Evolutionary conservation across 2,329 filamentous ascomycete genomes (phyloP).

Genomic region (Diaporthe velutina): DNA sequence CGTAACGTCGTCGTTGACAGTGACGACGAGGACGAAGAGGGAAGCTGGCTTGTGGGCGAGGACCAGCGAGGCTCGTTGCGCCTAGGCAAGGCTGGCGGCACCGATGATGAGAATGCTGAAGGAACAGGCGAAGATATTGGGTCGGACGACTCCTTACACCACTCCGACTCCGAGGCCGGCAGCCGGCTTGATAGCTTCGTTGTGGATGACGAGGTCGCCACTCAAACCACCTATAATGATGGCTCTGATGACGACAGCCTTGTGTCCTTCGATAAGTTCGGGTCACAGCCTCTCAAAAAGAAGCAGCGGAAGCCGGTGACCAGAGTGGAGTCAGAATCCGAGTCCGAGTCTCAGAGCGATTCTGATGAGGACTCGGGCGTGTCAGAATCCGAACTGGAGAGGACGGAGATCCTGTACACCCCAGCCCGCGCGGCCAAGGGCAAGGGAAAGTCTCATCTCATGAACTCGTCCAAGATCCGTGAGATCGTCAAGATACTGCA

Average conservation of each 20-base stretch:
- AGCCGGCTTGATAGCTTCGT: constrained; percentile 70
- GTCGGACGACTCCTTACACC: constrained; percentile 74
- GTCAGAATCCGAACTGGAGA: constrained; percentile 56
- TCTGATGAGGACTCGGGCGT: constrained; percentile 47
- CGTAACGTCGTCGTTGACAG: constrained; percentile 74
- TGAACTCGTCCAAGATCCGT: constrained; percentile 90
- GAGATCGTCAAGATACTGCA: constrained; percentile 85
- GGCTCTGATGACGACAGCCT: constrained; percentile 53
- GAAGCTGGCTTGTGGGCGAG: constrained; percentile 84
- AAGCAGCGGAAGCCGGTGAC: constrained; percentile 45
- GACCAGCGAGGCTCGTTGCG: constrained; percentile 70
- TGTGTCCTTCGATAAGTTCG: constrained; percentile 53
- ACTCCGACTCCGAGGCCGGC: constrained; percentile 66
- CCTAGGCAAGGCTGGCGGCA: constrained; percentile 84
- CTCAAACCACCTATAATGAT: constrained; percentile 39
- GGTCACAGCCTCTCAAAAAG: constrained; percentile 48
- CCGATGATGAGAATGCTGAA: constrained; percentile 89
- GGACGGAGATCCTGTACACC: constrained; percentile 21
- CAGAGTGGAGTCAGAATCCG: constrained; percentile 49
- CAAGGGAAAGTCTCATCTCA: constrained; percentile 58
- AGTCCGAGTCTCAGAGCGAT: constrained; percentile 42
- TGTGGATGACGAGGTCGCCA: constrained; percentile 62
- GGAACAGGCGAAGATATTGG: constrained; percentile 85
- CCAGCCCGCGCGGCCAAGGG: constrained; percentile 21
- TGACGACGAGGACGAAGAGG: constrained; percentile 76